Conservation (phyloP, 805 yeast genomes). For the Torulaspora delbrueckii region DNA sequence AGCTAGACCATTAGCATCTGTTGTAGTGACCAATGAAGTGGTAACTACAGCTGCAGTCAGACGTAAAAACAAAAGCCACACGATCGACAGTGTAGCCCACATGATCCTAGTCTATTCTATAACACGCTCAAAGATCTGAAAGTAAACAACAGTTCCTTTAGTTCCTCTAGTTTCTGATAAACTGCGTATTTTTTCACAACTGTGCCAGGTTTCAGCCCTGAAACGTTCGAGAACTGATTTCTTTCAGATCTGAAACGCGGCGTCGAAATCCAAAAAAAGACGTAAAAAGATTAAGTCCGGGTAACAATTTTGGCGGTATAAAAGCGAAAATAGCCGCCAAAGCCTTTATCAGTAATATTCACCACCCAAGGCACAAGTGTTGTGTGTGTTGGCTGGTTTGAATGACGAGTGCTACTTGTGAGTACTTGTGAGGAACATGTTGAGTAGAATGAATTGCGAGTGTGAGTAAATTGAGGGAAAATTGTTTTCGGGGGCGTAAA, state of each 20-base stretch:
- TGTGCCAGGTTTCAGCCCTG: conserved; percentile 3
- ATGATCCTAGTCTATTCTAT: not conserved
- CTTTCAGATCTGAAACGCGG: conserved; percentile 2
- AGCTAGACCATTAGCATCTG: conserved; percentile 32
- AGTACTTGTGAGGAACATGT: too few species aligned
- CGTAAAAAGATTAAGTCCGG: not conserved
- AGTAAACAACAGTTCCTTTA: not conserved
- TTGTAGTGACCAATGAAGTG: conserved; percentile 30
- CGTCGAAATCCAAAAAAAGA: not conserved
- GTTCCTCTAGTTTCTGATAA: not conserved
- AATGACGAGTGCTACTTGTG: too few species aligned
- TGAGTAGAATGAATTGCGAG: too few species aligned
- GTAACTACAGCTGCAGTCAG: conserved; percentile 21
- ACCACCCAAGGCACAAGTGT: too few species aligned
- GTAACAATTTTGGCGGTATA: not conserved
- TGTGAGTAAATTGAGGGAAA: too few species aligned
- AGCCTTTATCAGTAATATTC: too few species aligned
- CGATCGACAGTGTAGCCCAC: conserved; percentile 8
- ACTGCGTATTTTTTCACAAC: not conserved
- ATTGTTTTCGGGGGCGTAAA: too few species aligned
- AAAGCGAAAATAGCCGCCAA: conserved; percentile 1
- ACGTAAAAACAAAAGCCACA: conserved; percentile 8
- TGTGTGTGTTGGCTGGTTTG: too few species aligned
- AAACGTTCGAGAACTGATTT: conserved; percentile 1
- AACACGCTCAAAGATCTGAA: not conserved